phyloP scores from a whole-genome alignment of 2,329 filamentous ascomycete genomes.

The Chaetomiaceae sp. region DNA sequence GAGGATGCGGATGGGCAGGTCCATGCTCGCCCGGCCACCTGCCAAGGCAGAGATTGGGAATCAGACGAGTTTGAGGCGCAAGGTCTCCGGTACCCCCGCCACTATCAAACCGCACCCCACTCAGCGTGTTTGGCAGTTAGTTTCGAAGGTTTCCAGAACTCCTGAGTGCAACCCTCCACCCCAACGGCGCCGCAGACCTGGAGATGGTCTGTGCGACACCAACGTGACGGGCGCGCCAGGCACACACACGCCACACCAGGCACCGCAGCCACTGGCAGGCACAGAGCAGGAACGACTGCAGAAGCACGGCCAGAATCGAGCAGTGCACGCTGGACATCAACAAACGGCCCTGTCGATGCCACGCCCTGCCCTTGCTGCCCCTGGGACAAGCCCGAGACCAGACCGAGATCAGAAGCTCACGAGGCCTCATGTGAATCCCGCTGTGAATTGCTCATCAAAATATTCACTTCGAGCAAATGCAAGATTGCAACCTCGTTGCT shows the following conservation, averaged over 20 bases:
- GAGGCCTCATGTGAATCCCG: constrained; percentile 1
- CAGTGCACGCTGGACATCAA: too few species aligned
- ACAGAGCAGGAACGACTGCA: too few species aligned
- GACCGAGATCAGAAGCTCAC: neutral
- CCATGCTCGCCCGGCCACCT: neutral
- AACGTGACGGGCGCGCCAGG: neutral
- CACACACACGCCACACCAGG: too few species aligned
- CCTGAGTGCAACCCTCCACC: neutral
- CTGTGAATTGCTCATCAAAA: neutral
- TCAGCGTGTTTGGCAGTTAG: neutral
- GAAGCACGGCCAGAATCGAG: too few species aligned
- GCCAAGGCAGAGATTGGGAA: neutral
- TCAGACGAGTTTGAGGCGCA: neutral
- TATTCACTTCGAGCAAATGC: neutral
- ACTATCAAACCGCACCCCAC: neutral
- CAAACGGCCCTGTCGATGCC: neutral
- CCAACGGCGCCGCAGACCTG: neutral
- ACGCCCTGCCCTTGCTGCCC: neutral
- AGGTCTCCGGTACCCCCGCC: neutral
- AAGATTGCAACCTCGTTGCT: constrained; percentile 5
- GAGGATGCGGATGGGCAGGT: neutral
- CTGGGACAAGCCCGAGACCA: neutral
- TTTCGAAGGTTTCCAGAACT: constrained; percentile 4
- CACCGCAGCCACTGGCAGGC: too few species aligned
- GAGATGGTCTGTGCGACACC: neutral